These are phyloP conservation scores for Candida parachauliodes DNA, from an alignment of 805 yeast species.

Conservation along the genomic window DNA sequence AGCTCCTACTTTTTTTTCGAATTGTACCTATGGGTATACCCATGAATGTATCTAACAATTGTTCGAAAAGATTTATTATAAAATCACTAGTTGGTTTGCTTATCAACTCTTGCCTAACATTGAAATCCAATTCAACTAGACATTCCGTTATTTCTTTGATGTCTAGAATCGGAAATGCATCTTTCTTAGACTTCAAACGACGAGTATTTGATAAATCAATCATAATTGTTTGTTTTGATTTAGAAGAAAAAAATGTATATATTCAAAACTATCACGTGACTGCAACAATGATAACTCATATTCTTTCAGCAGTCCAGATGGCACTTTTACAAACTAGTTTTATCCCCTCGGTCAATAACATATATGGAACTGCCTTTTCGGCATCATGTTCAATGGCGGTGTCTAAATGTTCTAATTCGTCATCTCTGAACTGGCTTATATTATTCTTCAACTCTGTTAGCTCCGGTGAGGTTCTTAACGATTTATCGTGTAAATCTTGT, in stretches of 20 bases:
- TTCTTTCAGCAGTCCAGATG: conserved; percentile 84
- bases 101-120: conserved; percentile 57
- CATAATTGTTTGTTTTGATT: neutral
- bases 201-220: neutral
- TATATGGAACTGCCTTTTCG: conserved; percentile 87
- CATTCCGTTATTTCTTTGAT: conserved; percentile 55
- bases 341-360: conserved; percentile 82
- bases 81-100: conserved; percentile 55
- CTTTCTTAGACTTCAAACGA: conserved; percentile 20
- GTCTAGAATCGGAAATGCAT: conserved; percentile 62
- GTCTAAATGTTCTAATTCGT: conserved; percentile 90
- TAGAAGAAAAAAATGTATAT: neutral
- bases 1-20: neutral
- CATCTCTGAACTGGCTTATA: conserved; percentile 81
- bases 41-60: conserved; percentile 57
- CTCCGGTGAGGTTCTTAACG: conserved; percentile 47
- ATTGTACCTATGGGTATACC: conserved; percentile 40
- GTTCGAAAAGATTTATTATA: conserved; percentile 53
- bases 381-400: conserved; percentile 93
- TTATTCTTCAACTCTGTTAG: conserved; percentile 53
- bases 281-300: conserved; percentile 32
- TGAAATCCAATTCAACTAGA: conserved; percentile 58
- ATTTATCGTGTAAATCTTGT: conserved; percentile 11
- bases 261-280: neutral
- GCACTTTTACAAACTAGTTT: conserved; percentile 84